phyloP scores from a whole-genome alignment of 352 stramenopile species.

The Globisporangium nodosum region DNA sequence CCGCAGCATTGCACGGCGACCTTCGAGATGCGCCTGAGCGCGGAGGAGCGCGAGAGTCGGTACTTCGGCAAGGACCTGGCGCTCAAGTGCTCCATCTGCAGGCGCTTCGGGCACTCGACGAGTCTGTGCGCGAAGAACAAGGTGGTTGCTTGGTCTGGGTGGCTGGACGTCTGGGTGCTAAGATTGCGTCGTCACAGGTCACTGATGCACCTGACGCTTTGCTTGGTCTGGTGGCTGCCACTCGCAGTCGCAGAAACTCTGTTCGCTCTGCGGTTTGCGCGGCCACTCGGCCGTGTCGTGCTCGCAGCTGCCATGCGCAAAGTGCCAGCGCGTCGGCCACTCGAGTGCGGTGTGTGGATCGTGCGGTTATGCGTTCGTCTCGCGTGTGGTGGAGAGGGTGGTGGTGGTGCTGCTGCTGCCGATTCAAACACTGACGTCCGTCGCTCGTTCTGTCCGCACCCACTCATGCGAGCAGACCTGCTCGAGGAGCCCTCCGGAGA shows the following conservation, averaged over 20 bases:
- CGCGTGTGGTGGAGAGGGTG: too few relatives aligned
- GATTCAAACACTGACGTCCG: too few relatives aligned
- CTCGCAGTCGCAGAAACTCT: constrained; percentile 8
- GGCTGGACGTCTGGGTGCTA: constrained; percentile 15
- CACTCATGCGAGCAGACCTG: background rate
- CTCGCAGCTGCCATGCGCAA: constrained; percentile 51
- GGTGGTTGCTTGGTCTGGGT: constrained; percentile 6
- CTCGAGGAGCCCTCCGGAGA: background rate
- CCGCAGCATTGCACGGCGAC: background rate
- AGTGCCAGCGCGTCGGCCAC: constrained; percentile 62
- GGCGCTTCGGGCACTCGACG: constrained; percentile 62
- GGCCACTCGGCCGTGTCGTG: constrained; percentile 58
- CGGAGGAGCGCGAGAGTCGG: constrained; percentile 44
- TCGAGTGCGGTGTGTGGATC: constrained; percentile 29
- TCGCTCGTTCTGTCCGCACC: too few relatives aligned
- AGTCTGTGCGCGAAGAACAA: constrained; percentile 61
- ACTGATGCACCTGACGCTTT: background rate
- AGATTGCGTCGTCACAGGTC: constrained; percentile 24
- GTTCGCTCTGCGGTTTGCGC: constrained; percentile 55
- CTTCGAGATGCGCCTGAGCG: constrained; percentile 15
- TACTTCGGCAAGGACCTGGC: constrained; percentile 73
- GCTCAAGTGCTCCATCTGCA: constrained; percentile 77
- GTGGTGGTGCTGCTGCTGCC: too few relatives aligned
- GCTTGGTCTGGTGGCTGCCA: background rate
- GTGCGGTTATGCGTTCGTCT: too few relatives aligned